Conservation (phyloP, 2,329 filamentous ascomycete species). For the Ophiocordyceps camponoti-rufipedis region DNA sequence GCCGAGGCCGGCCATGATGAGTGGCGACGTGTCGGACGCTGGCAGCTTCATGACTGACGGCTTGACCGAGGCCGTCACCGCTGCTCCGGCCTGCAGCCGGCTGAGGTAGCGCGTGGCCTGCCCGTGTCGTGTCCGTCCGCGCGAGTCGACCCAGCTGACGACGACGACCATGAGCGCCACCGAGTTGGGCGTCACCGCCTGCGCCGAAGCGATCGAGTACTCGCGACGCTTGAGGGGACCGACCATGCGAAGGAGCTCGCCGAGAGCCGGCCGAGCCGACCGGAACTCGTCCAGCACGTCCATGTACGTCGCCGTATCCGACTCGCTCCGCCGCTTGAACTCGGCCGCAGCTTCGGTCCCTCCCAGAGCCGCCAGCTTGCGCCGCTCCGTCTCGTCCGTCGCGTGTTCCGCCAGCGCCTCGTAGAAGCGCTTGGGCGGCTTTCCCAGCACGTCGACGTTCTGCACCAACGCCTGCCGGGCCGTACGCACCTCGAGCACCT, state of each 20-base stretch:
- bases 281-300: conserved; percentile 80
- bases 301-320: conserved; percentile 80
- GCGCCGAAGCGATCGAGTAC: conserved; percentile 97
- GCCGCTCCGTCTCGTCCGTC: conserved; percentile 64
- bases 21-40: conserved; percentile 63
- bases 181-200: conserved; percentile 79
- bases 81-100: conserved; percentile 51
- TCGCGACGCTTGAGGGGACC: conserved; percentile 87
- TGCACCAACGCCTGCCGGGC: conserved; percentile 82
- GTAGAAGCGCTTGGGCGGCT: conserved; percentile 95
- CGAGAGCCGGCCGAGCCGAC: conserved; percentile 75
- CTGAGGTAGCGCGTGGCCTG: conserved; percentile 87
- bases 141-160: conserved; percentile 82
- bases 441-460: conserved; percentile 92
- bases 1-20: conserved; percentile 98
- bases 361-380: conserved; percentile 57
- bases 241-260: conserved; percentile 76
- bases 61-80: conserved; percentile 87
- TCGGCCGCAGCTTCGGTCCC: conserved; percentile 67
- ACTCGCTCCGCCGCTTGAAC: conserved; percentile 81
- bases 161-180: conserved; percentile 94
- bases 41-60: conserved; percentile 99
- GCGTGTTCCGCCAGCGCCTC: conserved; percentile 79
- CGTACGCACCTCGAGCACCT: conserved; percentile 68
- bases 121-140: conserved; percentile 75